Percentiles rank a stretch among this genome's conserved stretches.
Evolutionary conservation across 129 eudicot genomes (phyloP).

Genomic region (Helianthus tuberosus): DNA sequence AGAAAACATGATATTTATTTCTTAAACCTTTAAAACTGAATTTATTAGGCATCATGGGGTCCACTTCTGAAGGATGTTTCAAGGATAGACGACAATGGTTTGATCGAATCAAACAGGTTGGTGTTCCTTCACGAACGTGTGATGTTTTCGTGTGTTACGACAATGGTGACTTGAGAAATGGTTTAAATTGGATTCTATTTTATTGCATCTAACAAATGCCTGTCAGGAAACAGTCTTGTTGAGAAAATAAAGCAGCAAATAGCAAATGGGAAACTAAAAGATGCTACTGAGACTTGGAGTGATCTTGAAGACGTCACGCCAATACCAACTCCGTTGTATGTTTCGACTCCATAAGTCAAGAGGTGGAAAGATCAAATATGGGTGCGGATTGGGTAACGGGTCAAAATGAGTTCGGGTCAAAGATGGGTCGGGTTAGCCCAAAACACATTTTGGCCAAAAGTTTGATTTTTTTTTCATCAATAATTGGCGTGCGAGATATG

Average conservation of each 20-base stretch:
- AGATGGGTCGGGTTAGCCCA: neutral
- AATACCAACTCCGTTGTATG: slow-evolving; percentile 67
- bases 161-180: neutral
- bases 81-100: slow-evolving; percentile 73
- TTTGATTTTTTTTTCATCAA: neutral
- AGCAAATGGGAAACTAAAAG: slow-evolving; percentile 37
- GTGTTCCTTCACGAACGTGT: slow-evolving; percentile 5
- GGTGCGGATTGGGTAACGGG: slow-evolving; percentile 6
- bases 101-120: slow-evolving; percentile 62
- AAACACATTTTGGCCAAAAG: neutral
- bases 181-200: slow-evolving; percentile 6
- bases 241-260: slow-evolving; percentile 62
- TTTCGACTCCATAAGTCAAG: slow-evolving; percentile 13
- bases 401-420: slow-evolving; percentile 7
- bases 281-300: slow-evolving; percentile 66
- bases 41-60: slow-evolving; percentile 72
- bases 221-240: slow-evolving; percentile 52
- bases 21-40: neutral
- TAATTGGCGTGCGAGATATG: neutral
- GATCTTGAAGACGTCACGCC: slow-evolving; percentile 52
- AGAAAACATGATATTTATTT: neutral
- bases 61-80: slow-evolving; percentile 88
- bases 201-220: slow-evolving; percentile 30
- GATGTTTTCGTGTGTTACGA: slow-evolving; percentile 18
- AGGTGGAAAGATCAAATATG: neutral